A percentile compares a stretch with the other conserved stretches of the same genome.
Conservation (phyloP, 495 filamentous ascomycete species). For the Penicillium silybi region DNA sequence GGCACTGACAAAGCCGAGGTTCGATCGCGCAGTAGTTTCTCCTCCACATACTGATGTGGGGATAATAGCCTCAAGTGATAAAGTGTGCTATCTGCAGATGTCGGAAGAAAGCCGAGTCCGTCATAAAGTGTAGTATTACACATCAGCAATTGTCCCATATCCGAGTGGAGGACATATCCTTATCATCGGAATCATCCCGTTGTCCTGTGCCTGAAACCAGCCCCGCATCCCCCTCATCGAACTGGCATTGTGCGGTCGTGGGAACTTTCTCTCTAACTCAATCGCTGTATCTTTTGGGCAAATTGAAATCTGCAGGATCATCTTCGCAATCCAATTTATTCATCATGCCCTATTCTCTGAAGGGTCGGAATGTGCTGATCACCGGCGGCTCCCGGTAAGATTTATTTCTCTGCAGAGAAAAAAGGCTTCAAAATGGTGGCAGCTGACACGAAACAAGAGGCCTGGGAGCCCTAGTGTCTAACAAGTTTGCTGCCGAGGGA, state of each 20-base stretch:
- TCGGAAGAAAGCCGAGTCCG: not conserved
- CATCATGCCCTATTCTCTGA: constrained; percentile 59
- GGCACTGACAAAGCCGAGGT: not conserved
- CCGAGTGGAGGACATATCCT: not conserved
- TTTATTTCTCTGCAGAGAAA: not conserved
- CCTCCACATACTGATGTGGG: constrained; percentile 15
- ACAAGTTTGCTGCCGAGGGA: constrained; percentile 64
- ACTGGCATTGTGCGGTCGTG: not conserved
- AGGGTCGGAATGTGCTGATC: constrained; percentile 60
- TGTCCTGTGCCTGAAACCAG: not conserved
- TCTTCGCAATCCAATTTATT: not conserved
- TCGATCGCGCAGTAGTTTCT: not conserved
- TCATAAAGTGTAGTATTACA: not conserved
- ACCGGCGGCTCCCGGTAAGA: constrained; percentile 64
- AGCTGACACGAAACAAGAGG: constrained; percentile 40
- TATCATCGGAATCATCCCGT: constrained; percentile 10
- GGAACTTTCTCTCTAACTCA: not conserved
- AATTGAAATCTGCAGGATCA: not conserved
- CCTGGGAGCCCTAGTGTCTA: constrained; percentile 57
- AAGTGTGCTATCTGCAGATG: not conserved
- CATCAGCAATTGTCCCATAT: not conserved
- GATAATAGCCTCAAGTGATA: not conserved
- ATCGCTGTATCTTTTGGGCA: not conserved
- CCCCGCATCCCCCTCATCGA: constrained; percentile 9
- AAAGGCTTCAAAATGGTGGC: not conserved